Evolutionary conservation across 75 land plant genomes (phyloP), one percentile per base, ranked within the genome.

Genomic region (Pinus tabuliformis): DNA sequence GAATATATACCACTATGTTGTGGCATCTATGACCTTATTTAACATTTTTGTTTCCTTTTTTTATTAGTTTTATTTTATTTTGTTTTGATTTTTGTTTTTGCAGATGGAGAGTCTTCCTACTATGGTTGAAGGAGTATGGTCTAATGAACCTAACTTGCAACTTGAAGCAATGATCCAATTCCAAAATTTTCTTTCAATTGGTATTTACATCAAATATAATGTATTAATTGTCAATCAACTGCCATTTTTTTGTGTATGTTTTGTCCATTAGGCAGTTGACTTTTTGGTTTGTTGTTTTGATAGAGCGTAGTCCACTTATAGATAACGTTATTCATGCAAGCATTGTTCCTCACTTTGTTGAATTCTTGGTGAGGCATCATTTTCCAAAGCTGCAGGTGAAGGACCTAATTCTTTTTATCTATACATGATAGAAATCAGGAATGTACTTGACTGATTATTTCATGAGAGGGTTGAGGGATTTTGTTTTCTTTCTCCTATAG

Each of bases 301-400:
- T 76, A 95, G 98, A 95, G 57, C 76, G 98, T 18, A 91, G 87
- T 77, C 96, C 97, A 61, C 98, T 95, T 4, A 95, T 95, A 70
- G 98, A 95, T 73, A 95, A 94, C 77, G 96, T 95, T 21, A 90
- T 90, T 33, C 66, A 81, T 58, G 78, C 91, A 1, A 91, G 92
- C 56, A 91, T 90, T 3, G 96, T 95, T 71, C 98, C 98, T 26
- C 89, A 93, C 1, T 93, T 95, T 83, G 96, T 95, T 11, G 89
- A 95, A 76, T 95, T 95, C 60, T 93, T 95, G 36, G 76, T 70
- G 3, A 85, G 91, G 70, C 84, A 83, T 36, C 93, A 93, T 75
- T 86, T 86, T 61, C 96, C 93, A 0, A 95, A 94, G 66, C 87
- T 94, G 74, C 97, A 94, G 97, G 97, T 94, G 30, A 66, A 62